Conservation (phyloP, 225 moss, liverwort and hornwort genomes). For the Marchantia polymorpha region DNA sequence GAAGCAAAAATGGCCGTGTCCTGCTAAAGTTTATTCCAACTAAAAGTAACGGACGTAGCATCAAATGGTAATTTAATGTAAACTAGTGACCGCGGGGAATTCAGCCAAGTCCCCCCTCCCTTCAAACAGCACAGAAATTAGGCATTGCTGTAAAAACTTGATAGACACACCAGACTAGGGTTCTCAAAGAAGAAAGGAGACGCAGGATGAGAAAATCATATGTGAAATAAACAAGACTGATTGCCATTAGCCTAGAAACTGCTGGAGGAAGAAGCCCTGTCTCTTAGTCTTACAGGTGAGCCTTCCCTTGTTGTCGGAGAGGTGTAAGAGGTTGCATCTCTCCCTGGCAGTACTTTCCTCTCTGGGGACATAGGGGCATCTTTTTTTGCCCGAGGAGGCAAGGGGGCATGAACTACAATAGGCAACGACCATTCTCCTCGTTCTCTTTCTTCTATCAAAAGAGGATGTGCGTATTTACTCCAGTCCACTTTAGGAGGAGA, state of each 20-base stretch:
- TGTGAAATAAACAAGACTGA: constrained; percentile 8
- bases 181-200: constrained; percentile 13
- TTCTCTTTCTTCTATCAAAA: constrained; percentile 75
- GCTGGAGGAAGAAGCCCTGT: constrained; percentile 41
- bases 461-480: constrained; percentile 72
- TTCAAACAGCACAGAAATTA: constrained; percentile 29
- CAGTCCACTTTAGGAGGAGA: constrained; percentile 73
- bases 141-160: constrained; percentile 25
- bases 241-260: constrained; percentile 32
- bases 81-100: constrained; percentile 28
- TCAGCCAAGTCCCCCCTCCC: constrained; percentile 26
- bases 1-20: constrained; percentile 18
- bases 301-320: constrained; percentile 36
- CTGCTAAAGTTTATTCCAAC: constrained; percentile 40
- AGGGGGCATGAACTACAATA: constrained; percentile 67
- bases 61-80: constrained; percentile 38
- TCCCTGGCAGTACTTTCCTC: constrained; percentile 27
- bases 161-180: constrained; percentile 21
- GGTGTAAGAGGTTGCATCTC: constrained; percentile 24
- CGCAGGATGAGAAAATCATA: constrained; percentile 11
- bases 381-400: constrained; percentile 46
- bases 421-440: constrained; percentile 95
- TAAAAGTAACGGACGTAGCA: constrained; percentile 31
- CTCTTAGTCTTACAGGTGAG: constrained; percentile 29
- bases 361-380: constrained; percentile 42